These are phyloP conservation scores for Acrasis kona DNA, from an alignment of 78 protist species.

Conservation along the genomic window DNA sequence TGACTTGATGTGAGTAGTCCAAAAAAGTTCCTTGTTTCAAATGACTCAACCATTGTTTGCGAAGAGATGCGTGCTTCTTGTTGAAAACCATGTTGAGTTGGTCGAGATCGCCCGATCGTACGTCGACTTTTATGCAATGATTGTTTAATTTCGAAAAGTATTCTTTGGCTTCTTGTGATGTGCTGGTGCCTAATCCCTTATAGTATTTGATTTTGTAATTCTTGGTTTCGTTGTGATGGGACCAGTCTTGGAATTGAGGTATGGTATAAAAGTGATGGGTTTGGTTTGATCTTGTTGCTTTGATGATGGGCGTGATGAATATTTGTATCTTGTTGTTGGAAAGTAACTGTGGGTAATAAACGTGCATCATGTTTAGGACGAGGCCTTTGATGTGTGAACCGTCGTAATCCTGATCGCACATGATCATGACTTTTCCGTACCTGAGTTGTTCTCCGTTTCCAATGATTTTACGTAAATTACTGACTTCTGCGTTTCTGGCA, in stretches of 20 bases:
- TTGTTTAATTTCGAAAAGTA: conserved; percentile 68
- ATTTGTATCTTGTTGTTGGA: conserved; percentile 1
- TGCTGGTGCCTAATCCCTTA: conserved; percentile 96
- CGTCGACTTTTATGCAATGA: conserved; percentile 50
- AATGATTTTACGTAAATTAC: not conserved
- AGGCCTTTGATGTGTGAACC: conserved; percentile 99
- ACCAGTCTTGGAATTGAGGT: conserved; percentile 79
- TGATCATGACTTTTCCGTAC: conserved; percentile 95
- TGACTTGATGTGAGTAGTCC: conserved; percentile 1
- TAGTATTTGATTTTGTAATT: conserved; percentile 89
- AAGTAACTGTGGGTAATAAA: conserved; percentile 90
- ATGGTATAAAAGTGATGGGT: conserved; percentile 78
- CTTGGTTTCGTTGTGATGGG: not conserved
- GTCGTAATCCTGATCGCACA: conserved; percentile 98
- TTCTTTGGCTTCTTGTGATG: conserved; percentile 84
- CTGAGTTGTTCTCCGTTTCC: conserved; percentile 47
- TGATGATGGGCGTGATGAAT: conserved; percentile 97
- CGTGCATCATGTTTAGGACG: conserved; percentile 85
- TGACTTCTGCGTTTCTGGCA: conserved; percentile 1
- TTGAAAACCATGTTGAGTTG: conserved; percentile 65
- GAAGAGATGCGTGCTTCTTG: conserved; percentile 66
- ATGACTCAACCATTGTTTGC: conserved; percentile 86
- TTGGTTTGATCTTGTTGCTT: conserved; percentile 23
- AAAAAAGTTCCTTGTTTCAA: conserved; percentile 39
- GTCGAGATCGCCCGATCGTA: conserved; percentile 44